Conservation (phyloP, 1,139 yeast species). For the Oligophagozyma castellii region DNA sequence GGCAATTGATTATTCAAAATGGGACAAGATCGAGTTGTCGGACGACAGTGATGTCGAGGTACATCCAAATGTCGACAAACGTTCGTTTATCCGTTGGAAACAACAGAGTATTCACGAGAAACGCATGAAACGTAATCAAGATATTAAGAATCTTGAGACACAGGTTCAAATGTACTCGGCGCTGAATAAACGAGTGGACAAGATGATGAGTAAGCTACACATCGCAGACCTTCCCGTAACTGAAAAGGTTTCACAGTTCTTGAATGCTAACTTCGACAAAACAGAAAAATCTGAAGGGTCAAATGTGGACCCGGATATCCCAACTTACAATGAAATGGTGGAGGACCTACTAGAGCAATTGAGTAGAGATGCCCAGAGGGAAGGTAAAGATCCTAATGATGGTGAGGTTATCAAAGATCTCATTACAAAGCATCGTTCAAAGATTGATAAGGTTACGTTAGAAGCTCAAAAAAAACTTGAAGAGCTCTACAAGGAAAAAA, state of each 20-base stretch:
- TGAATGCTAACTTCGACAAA: slow-evolving; percentile 41
- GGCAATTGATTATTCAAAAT: slow-evolving; percentile 89
- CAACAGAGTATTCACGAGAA: slow-evolving; percentile 95
- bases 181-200: slow-evolving; percentile 60
- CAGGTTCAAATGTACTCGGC: slow-evolving; percentile 68
- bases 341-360: slow-evolving; percentile 73
- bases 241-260: slow-evolving; percentile 29
- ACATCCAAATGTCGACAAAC: slow-evolving; percentile 95
- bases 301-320: slow-evolving; percentile 47
- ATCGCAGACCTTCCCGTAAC: slow-evolving; percentile 33
- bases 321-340: slow-evolving; percentile 84
- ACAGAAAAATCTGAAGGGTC: slow-evolving; percentile 42
- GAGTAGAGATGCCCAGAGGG: slow-evolving; percentile 44
- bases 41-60: slow-evolving; percentile 96
- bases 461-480: slow-evolving; percentile 50
- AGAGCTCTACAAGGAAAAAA: slow-evolving; percentile 56
- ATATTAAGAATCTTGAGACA: slow-evolving; percentile 59
- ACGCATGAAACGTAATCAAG: slow-evolving; percentile 64
- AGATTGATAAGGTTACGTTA: slow-evolving; percentile 49
- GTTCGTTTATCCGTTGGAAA: slow-evolving; percentile 87
- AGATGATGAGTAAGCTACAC: slow-evolving; percentile 28
- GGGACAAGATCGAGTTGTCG: slow-evolving; percentile 92
- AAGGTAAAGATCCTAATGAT: slow-evolving; percentile 31
- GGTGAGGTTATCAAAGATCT: slow-evolving; percentile 31
- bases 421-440: slow-evolving; percentile 46